phyloP scores from a whole-genome alignment of 495 filamentous ascomycete species.

The Melanomma pulvis-pyrius region DNA sequence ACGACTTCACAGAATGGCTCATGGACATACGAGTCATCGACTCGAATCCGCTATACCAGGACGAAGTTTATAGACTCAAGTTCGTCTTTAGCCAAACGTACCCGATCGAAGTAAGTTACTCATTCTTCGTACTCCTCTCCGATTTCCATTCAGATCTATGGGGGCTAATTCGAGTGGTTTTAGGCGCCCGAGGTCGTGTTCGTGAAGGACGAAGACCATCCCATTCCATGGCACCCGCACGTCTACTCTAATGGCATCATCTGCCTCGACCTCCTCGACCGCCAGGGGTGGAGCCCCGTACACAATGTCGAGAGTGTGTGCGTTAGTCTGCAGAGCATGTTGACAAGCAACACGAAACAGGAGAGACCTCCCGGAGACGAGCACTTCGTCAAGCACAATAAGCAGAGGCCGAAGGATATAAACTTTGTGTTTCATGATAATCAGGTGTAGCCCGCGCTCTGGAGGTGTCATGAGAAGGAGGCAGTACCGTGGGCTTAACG shows the following conservation, averaged over 20 bases:
- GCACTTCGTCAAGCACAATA: conserved; percentile 80
- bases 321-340: conserved; percentile 98
- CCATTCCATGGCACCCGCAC: conserved; percentile 95
- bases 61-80: conserved; percentile 80
- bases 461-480: neutral
- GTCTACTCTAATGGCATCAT: conserved; percentile 99
- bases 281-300: conserved; percentile 89
- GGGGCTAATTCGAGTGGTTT: neutral
- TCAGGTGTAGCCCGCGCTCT: conserved; percentile 7
- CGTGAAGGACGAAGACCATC: conserved; percentile 62
- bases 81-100: conserved; percentile 83
- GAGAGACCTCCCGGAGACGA: conserved; percentile 80
- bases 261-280: conserved; percentile 89
- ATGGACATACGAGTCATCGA: conserved; percentile 93
- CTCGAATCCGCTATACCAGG: conserved; percentile 83
- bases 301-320: conserved; percentile 96
- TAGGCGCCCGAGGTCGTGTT: conserved; percentile 95
- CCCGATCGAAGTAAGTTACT: conserved; percentile 66
- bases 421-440: conserved; percentile 61
- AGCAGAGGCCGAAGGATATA: conserved; percentile 77
- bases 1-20: conserved; percentile 85
- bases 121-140: neutral
- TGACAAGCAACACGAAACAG: conserved; percentile 89
- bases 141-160: neutral
- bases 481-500: neutral